Conservation (phyloP, 1,284 basidiomycete species). For the Mycosarcoma mackinlayi region DNA sequence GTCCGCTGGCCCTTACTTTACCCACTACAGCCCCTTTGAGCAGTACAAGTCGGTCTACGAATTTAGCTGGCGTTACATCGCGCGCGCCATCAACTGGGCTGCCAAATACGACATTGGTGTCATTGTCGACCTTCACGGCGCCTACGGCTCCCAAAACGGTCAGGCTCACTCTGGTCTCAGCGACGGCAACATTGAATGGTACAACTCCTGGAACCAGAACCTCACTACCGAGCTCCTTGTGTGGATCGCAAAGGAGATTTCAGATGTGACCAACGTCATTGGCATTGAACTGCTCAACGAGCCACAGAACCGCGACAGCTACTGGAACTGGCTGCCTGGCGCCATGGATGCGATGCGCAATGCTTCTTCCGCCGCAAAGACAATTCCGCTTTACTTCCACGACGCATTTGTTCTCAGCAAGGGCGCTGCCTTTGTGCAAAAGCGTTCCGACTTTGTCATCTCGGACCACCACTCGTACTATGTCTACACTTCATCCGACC, state of each 20-base stretch:
- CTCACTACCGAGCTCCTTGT: constrained; percentile 75
- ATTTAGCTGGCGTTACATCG: constrained; percentile 74
- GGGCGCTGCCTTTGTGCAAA: constrained; percentile 74
- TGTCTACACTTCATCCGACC: constrained; percentile 71
- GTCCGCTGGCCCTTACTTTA: constrained; percentile 69
- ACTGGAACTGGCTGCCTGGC: constrained; percentile 63
- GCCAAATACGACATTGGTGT: constrained; percentile 76
- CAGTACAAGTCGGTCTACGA: constrained; percentile 75
- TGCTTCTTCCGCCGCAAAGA: constrained; percentile 71
- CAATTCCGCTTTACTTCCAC: constrained; percentile 79
- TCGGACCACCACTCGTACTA: constrained; percentile 78
- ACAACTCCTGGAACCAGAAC: constrained; percentile 71
- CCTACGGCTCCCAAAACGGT: constrained; percentile 75
- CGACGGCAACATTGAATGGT: constrained; percentile 75
- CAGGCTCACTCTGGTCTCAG: constrained; percentile 81
- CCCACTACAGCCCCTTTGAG: constrained; percentile 74
- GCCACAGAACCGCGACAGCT: constrained; percentile 69
- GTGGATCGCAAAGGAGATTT: constrained; percentile 74
- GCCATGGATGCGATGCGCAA: constrained; percentile 74
- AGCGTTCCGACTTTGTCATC: constrained; percentile 77
- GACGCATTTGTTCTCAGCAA: constrained; percentile 77
- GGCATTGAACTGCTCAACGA: constrained; percentile 82
- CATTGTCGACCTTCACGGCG: constrained; percentile 80
- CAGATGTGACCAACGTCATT: constrained; percentile 77
- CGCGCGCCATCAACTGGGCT: constrained; percentile 78